phyloP scores from a whole-genome alignment of 2,329 filamentous ascomycete species.

The Nakataea oryzae region DNA sequence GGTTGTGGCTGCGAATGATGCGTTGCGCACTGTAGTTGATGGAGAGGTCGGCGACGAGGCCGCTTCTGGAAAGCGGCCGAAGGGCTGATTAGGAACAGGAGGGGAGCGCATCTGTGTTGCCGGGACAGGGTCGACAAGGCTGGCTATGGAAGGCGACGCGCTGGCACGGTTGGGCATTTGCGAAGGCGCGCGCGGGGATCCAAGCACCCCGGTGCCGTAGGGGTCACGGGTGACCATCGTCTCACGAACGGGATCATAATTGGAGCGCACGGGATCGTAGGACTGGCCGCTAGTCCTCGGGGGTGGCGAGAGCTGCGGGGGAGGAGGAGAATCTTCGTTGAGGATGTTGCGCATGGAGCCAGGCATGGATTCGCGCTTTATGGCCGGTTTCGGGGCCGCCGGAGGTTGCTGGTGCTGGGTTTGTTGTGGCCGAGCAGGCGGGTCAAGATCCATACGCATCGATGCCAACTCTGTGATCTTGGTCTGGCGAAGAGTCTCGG shows the following conservation, averaged over 20 bases:
- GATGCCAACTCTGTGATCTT: conserved; percentile 29
- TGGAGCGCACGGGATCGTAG: conserved; percentile 82
- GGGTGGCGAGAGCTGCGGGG: conserved; percentile 29
- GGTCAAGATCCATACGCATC: conserved; percentile 23
- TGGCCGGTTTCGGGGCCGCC: conserved; percentile 28
- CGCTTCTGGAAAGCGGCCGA: conserved; percentile 16
- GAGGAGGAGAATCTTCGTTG: conserved; percentile 39
- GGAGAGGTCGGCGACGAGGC: conserved; percentile 19
- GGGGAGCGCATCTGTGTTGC: conserved; percentile 22
- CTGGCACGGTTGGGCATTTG: conserved; percentile 59
- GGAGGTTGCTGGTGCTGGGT: conserved; percentile 16
- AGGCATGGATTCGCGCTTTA: conserved; percentile 40
- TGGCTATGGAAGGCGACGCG: conserved; percentile 84
- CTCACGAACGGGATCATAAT: conserved; percentile 53
- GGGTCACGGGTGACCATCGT: conserved; percentile 46
- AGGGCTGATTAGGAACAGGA: conserved; percentile 13
- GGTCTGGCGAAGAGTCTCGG: conserved; percentile 20
- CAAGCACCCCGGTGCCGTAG: conserved; percentile 31
- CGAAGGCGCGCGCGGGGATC: conserved; percentile 38
- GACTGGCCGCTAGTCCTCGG: conserved; percentile 64
- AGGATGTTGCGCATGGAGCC: conserved; percentile 46
- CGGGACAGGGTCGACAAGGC: conserved; percentile 66
- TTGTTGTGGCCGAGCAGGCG: conserved; percentile 11
- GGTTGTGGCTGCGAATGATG: conserved; percentile 10
- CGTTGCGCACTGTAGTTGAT: conserved; percentile 14